phyloP scores from a whole-genome alignment of 495 filamentous ascomycete genomes.

The Aspergillus ostianus region DNA sequence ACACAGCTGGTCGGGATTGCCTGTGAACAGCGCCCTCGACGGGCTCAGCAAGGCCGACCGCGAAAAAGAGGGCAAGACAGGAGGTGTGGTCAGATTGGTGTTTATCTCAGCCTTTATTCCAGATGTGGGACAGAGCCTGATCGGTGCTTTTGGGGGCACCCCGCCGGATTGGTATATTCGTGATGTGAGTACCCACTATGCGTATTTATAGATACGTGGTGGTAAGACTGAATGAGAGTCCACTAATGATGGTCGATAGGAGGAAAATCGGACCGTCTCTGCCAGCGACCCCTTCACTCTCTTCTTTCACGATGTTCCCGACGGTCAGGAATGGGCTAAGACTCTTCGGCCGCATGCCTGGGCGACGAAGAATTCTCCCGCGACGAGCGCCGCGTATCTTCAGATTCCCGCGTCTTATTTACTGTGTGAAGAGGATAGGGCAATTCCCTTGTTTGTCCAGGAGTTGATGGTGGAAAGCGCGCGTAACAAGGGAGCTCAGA shows the following conservation, averaged over 20 bases:
- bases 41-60: constrained; percentile 42
- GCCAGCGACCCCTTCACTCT: constrained; percentile 27
- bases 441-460: constrained; percentile 37
- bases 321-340: constrained; percentile 31
- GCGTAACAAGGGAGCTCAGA: constrained; percentile 54
- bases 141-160: constrained; percentile 34
- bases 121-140: constrained; percentile 34
- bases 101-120: constrained; percentile 46
- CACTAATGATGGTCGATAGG: not conserved
- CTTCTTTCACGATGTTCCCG: constrained; percentile 41
- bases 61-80: constrained; percentile 26
- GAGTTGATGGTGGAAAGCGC: constrained; percentile 39
- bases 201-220: not conserved
- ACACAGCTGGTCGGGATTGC: constrained; percentile 52
- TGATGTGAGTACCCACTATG: constrained; percentile 26
- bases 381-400: constrained; percentile 30
- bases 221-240: not conserved
- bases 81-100: constrained; percentile 45
- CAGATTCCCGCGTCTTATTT: constrained; percentile 33
- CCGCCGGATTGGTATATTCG: constrained; percentile 35
- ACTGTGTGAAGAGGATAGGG: constrained; percentile 36
- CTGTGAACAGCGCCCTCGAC: constrained; percentile 47
- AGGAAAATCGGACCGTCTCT: constrained; percentile 31
- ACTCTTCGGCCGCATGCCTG: constrained; percentile 33
- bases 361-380: constrained; percentile 32